Evolutionary conservation across 164 flowering plant genomes (phyloP).

Genomic region (Cinnamomum micranthum): DNA sequence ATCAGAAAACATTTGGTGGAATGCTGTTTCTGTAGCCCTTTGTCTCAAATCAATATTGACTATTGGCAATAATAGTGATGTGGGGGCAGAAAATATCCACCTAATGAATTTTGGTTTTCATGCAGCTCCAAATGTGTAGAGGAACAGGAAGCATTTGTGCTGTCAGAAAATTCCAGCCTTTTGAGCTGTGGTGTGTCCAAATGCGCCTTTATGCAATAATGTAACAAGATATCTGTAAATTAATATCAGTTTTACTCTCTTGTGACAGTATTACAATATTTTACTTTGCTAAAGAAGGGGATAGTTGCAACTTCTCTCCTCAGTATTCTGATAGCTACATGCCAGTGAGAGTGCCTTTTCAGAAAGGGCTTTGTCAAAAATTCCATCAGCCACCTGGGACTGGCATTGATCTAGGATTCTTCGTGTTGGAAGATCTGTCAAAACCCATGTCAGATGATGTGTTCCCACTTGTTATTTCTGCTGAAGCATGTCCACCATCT

Average conservation of each 20-base stretch:
- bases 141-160: neutral
- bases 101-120: neutral
- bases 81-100: neutral
- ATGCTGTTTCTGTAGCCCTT: too few relatives aligned
- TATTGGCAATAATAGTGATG: neutral
- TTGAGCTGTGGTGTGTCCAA: neutral
- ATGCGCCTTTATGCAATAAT: too few relatives aligned
- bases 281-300: conserved; percentile 84
- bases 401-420: conserved; percentile 77
- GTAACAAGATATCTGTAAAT: too few relatives aligned
- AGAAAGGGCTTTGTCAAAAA: conserved; percentile 65
- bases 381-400: conserved; percentile 78
- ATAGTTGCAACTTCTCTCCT: conserved; percentile 53
- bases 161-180: neutral
- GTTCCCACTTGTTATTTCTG: conserved; percentile 77
- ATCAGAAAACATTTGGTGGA: too few relatives aligned
- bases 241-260: neutral
- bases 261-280: conserved; percentile 58
- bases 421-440: conserved; percentile 64
- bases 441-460: conserved; percentile 68
- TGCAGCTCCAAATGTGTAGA: neutral
- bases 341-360: conserved; percentile 58
- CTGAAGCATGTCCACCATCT: conserved; percentile 42
- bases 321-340: conserved; percentile 50
- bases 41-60: neutral